A percentile compares a stretch with the other conserved stretches of the same genome.
phyloP scores from a whole-genome alignment of 2,329 filamentous ascomycete genomes.

The Stenocarpella maydis region DNA sequence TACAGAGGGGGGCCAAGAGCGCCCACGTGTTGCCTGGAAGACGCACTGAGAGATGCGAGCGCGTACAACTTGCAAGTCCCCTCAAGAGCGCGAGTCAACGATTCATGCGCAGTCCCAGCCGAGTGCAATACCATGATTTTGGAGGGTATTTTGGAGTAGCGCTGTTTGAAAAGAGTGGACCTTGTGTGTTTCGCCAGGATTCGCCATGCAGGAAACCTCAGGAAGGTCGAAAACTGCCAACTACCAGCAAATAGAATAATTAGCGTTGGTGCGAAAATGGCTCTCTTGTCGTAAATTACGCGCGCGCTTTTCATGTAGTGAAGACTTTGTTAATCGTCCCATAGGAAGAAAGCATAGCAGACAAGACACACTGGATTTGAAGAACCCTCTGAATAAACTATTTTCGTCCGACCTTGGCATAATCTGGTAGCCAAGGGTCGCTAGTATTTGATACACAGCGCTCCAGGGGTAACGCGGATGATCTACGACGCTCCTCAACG shows the following conservation, averaged over 20 bases:
- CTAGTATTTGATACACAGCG: neutral
- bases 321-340: neutral
- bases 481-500: constrained; percentile 9
- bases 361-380: neutral
- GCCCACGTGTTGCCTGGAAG: neutral
- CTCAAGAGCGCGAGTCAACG: neutral
- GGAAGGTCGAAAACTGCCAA: neutral
- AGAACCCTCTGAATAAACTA: constrained; percentile 16
- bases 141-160: neutral
- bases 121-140: neutral
- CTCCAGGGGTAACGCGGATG: constrained; percentile 6
- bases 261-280: too few relatives aligned
- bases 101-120: neutral
- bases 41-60: neutral
- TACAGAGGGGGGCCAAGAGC: neutral
- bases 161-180: constrained; percentile 8
- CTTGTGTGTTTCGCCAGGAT: constrained; percentile 1
- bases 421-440: constrained; percentile 18
- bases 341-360: neutral
- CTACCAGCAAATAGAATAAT: neutral
- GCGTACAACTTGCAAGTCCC: neutral
- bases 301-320: neutral
- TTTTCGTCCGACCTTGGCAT: constrained; percentile 3
- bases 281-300: neutral
- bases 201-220: neutral